These are phyloP conservation scores for Fusarium sp. DNA, from an alignment of 2,329 filamentous ascomycete genomes.

Conservation along the genomic window DNA sequence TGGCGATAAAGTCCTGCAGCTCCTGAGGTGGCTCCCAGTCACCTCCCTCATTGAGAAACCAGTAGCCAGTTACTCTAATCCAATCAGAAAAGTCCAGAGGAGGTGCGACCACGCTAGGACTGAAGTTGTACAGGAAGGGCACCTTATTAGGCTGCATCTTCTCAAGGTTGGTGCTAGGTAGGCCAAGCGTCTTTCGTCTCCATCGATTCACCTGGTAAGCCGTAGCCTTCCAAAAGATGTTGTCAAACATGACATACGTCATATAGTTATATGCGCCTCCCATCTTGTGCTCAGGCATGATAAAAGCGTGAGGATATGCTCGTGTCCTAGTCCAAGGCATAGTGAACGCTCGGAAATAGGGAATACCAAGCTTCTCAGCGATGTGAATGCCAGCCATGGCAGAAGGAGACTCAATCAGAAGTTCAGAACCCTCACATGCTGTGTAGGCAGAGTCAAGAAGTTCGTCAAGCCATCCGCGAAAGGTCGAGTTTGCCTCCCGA, in stretches of 20 bases:
- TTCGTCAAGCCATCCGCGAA: slow-evolving; percentile 94
- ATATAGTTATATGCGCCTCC: slow-evolving; percentile 95
- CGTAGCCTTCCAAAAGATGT: slow-evolving; percentile 94
- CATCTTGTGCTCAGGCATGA: slow-evolving; percentile 91
- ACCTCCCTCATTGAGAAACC: slow-evolving; percentile 86
- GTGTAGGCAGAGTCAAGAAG: slow-evolving; percentile 82
- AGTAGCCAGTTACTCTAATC: slow-evolving; percentile 97
- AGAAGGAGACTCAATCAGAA: slow-evolving; percentile 93
- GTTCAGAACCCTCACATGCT: slow-evolving; percentile 85
- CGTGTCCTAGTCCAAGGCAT: slow-evolving; percentile 99
- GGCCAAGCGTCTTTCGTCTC: slow-evolving; percentile 80
- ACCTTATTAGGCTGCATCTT: slow-evolving; percentile 97
- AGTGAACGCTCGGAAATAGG: slow-evolving; percentile 96
- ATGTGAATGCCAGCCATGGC: slow-evolving; percentile 99
- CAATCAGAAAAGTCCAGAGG: slow-evolving; percentile 96
- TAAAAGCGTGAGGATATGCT: slow-evolving; percentile 95
- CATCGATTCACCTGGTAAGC: slow-evolving; percentile 91
- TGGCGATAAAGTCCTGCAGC: slow-evolving; percentile 81
- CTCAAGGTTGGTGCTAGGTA: slow-evolving; percentile 83
- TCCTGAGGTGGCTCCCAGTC: slow-evolving; percentile 78
- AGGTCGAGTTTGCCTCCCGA: slow-evolving; percentile 83
- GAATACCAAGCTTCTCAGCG: slow-evolving; percentile 88
- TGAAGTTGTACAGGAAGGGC: slow-evolving; percentile 99
- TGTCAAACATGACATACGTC: slow-evolving; percentile 96
- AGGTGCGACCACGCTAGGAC: slow-evolving; percentile 89